Evolutionary conservation across 345 rosid species (phyloP).

Genomic region (Cardamine resedifolia): DNA sequence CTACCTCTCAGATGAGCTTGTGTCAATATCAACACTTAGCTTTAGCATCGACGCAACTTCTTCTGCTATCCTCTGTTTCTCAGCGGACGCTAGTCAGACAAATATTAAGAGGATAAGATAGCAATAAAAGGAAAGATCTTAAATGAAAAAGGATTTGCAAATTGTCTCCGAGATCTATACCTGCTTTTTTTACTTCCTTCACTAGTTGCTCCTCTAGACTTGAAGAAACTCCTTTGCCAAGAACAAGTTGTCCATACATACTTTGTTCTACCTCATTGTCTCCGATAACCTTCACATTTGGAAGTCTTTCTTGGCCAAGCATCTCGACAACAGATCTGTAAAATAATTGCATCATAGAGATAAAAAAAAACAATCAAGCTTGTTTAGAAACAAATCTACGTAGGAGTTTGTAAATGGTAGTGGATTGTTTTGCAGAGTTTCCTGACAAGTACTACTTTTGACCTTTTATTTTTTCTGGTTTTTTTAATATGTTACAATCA

Average conservation of each 20-base stretch:
- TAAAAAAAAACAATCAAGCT: not conserved
- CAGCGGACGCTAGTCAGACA: conserved; percentile 62
- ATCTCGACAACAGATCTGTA: conserved; percentile 70
- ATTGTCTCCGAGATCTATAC: conserved; percentile 34
- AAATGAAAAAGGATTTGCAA: not conserved
- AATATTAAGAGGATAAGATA: conserved; percentile 27
- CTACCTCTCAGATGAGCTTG: conserved; percentile 79
- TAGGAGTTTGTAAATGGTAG: not conserved
- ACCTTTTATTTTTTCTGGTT: not conserved
- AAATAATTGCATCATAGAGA: not conserved
- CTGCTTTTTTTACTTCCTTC: conserved; percentile 79
- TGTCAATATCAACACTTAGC: conserved; percentile 74
- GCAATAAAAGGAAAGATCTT: conserved; percentile 11
- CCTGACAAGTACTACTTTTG: not conserved
- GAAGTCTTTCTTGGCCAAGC: conserved; percentile 72
- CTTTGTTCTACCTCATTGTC: conserved; percentile 66
- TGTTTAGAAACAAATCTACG: not conserved
- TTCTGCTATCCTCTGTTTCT: conserved; percentile 85
- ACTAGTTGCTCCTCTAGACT: conserved; percentile 72
- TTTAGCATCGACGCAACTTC: conserved; percentile 90
- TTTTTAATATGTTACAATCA: not conserved
- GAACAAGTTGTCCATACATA: conserved; percentile 76
- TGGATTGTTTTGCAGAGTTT: not conserved
- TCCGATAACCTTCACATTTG: conserved; percentile 65
- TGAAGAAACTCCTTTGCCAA: conserved; percentile 57